A percentile compares a stretch with the other conserved stretches of the same genome.
Evolutionary conservation across 495 filamentous ascomycete species (phyloP).

Genomic region (Penicillium samsonianum): DNA sequence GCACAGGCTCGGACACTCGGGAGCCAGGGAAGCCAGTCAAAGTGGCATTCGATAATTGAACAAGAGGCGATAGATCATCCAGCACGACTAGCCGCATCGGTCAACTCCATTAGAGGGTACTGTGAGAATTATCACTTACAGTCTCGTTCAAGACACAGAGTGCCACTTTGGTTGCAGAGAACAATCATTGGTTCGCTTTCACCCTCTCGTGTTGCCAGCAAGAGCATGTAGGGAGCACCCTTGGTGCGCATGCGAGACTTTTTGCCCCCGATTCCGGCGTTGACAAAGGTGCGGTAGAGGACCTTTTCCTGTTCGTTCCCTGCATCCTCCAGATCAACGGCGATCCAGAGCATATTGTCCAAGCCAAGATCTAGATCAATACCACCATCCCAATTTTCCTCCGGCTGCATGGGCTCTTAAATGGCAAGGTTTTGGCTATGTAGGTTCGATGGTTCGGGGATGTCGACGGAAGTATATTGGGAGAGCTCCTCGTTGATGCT

Average conservation of each 20-base stretch:
- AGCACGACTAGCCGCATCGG: slow-evolving; percentile 17
- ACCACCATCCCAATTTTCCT: slow-evolving; percentile 28
- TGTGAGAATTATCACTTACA: slow-evolving; percentile 25
- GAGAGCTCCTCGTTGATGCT: slow-evolving; percentile 39
- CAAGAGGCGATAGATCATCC: slow-evolving; percentile 26
- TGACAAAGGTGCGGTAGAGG: slow-evolving; percentile 43
- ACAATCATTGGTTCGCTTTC: slow-evolving; percentile 47
- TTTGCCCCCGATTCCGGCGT: slow-evolving; percentile 45
- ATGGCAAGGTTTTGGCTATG: slow-evolving; percentile 37
- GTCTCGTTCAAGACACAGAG: slow-evolving; percentile 40
- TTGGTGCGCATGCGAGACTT: slow-evolving; percentile 40
- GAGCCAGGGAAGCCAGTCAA: slow-evolving; percentile 22
- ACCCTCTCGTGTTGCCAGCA: slow-evolving; percentile 39
- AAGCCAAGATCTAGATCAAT: slow-evolving; percentile 23
- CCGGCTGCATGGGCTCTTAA: slow-evolving; percentile 41
- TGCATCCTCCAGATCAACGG: slow-evolving; percentile 42
- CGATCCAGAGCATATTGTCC: slow-evolving; percentile 38
- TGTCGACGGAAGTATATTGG: slow-evolving; percentile 34
- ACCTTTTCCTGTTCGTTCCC: slow-evolving; percentile 44
- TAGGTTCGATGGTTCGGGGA: slow-evolving; percentile 29
- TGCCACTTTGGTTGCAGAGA: slow-evolving; percentile 46
- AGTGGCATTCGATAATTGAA: slow-evolving; percentile 19
- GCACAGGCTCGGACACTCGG: slow-evolving; percentile 31
- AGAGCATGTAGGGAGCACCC: slow-evolving; percentile 46
- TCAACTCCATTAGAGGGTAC: background rate